Conservation (phyloP, 331 rosid genomes). For the Erythrophleum ivorense region DNA sequence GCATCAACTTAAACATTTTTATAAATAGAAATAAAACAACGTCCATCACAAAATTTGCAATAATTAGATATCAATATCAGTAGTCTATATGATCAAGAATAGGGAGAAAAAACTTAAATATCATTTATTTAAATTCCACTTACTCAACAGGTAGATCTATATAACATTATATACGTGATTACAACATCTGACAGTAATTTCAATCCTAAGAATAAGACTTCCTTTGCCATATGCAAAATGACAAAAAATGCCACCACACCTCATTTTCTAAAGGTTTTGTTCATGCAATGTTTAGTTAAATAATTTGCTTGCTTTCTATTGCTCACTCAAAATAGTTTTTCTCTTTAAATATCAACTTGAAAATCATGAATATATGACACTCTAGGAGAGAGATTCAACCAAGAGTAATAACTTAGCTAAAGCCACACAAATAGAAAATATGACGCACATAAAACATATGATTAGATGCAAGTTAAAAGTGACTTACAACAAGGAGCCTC, state of each 20-base stretch:
- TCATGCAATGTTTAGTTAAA: conserved; percentile 16
- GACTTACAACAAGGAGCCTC: conserved; percentile 80
- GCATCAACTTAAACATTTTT: not conserved
- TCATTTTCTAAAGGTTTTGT: conserved; percentile 32
- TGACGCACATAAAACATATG: conserved; percentile 20
- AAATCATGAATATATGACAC: conserved; percentile 6
- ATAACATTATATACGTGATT: conserved; percentile 23
- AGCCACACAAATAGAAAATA: not conserved
- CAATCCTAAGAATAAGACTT: conserved; percentile 17
- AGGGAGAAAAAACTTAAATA: not conserved
- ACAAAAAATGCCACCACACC: conserved; percentile 21
- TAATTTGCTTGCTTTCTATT: conserved; percentile 25
- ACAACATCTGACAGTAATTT: conserved; percentile 11
- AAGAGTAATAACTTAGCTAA: conserved; percentile 1
- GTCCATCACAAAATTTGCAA: conserved; percentile 21
- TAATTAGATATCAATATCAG: not conserved
- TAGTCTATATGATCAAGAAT: conserved; percentile 11
- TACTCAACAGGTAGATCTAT: conserved; percentile 12
- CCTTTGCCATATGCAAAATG: conserved; percentile 21
- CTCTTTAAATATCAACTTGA: conserved; percentile 18
- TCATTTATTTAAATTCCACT: conserved; percentile 25
- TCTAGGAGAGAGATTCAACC: not conserved
- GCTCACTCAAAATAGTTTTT: conserved; percentile 32
- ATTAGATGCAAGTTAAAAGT: conserved; percentile 24
- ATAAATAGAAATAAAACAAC: conserved; percentile 5